A percentile compares a stretch with the other conserved stretches of the same genome.
Evolutionary conservation across 441 rosid species (phyloP).

Genomic region (Raphanus hybrid): DNA sequence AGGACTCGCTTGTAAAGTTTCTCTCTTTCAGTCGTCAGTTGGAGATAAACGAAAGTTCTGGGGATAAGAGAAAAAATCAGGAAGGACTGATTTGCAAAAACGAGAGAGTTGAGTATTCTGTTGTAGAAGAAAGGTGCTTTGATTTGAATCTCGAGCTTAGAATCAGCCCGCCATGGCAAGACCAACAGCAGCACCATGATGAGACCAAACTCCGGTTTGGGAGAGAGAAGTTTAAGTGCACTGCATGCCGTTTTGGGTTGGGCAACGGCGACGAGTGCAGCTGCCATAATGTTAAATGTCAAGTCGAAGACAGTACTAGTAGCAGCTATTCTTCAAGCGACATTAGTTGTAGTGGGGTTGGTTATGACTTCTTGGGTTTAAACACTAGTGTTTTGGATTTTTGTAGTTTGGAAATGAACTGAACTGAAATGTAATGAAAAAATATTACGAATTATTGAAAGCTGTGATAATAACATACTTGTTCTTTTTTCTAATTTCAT

Average conservation of each 20-base stretch:
- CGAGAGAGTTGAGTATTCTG: slow-evolving; percentile 26
- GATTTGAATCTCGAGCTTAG: slow-evolving; percentile 87
- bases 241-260: slow-evolving; percentile 28
- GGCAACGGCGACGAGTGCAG: slow-evolving; percentile 60
- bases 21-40: slow-evolving; percentile 28
- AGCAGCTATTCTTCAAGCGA: slow-evolving; percentile 36
- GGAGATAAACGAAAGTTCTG: slow-evolving; percentile 1
- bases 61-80: background rate
- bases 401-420: slow-evolving; percentile 65
- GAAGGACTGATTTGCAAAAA: slow-evolving; percentile 8
- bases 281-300: slow-evolving; percentile 41
- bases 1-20: slow-evolving; percentile 35
- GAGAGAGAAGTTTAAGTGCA: slow-evolving; percentile 2
- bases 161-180: slow-evolving; percentile 72
- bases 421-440: slow-evolving; percentile 1
- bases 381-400: slow-evolving; percentile 64
- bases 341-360: slow-evolving; percentile 43
- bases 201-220: slow-evolving; percentile 22
- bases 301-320: slow-evolving; percentile 34
- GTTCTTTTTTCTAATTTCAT: background rate
- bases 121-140: slow-evolving; percentile 56
- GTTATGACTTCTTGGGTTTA: slow-evolving; percentile 75
- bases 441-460: background rate
- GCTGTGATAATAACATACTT: slow-evolving; percentile 9
- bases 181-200: slow-evolving; percentile 30